These are phyloP conservation scores for Boletus sensibilis DNA, from an alignment of 768 basidiomycete species.

Conservation along the genomic window DNA sequence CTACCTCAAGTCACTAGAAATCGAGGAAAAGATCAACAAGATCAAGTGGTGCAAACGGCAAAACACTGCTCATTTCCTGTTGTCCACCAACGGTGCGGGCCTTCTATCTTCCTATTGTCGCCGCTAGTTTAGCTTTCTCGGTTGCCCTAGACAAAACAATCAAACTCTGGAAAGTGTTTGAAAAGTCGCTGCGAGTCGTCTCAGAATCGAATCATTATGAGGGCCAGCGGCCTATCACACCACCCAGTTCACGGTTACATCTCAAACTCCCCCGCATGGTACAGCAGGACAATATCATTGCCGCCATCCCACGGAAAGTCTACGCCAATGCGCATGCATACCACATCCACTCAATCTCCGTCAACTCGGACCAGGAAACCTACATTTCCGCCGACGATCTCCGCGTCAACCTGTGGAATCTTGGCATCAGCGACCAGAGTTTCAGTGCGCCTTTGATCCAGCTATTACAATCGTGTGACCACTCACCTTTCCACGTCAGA, in stretches of 20 bases:
- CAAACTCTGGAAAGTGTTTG: constrained; percentile 99
- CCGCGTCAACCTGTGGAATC: constrained; percentile 96
- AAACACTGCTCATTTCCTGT: constrained; percentile 93
- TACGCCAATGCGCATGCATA: constrained; percentile 99
- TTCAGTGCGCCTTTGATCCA: constrained; percentile 71
- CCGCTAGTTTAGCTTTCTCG: not conserved
- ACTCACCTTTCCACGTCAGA: constrained; percentile 47
- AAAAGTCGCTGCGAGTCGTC: constrained; percentile 93
- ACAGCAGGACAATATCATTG: constrained; percentile 96
- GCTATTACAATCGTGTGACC: not conserved
- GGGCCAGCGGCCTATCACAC: constrained; percentile 67
- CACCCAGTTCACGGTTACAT: constrained; percentile 55
- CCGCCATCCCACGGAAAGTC: constrained; percentile 96
- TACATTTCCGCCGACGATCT: constrained; percentile 99
- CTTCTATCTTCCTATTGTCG: not conserved
- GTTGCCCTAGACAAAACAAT: constrained; percentile 88
- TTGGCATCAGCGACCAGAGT: constrained; percentile 97
- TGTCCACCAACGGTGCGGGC: constrained; percentile 89
- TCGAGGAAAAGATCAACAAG: constrained; percentile 99
- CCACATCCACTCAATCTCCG: constrained; percentile 99
- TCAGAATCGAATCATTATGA: constrained; percentile 94
- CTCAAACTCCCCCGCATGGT: constrained; percentile 89
- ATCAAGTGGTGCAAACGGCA: constrained; percentile 99
- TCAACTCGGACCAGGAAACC: constrained; percentile 99
- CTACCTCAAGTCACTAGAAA: constrained; percentile 99